Evolutionary conservation across 169 alveolate species (phyloP), one percentile per base, ranked within the genome.

Genomic region (Plasmodium gaboni): DNA sequence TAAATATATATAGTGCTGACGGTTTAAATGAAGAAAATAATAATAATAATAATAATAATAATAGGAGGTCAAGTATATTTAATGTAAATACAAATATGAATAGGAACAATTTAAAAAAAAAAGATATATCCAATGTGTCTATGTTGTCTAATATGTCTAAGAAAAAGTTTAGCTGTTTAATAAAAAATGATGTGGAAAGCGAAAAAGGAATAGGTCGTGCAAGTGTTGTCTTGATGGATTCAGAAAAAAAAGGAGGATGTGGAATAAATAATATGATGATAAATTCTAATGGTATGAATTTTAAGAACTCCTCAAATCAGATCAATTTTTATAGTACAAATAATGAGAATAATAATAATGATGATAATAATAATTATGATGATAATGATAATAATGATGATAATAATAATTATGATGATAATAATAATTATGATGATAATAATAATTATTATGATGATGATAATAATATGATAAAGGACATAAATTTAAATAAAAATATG

Each of bases 21-120:
- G 12, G 59, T 32, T 50, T 61, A 15, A 80, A 83, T 69, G 90
- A 80, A 48, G 85, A 80, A 28, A n/a, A n/a, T n/a, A n/a, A 19
- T 19, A 19, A 19, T 19, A 19, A 19, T 19, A 32, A 32, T 32
- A 32, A 32, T 32, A 32, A 32, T 32, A 32, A 32, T 4, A 32
- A 32, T 32, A 32, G 42, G 42, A 32, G 42, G 7, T 32, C 42
- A 32, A 32, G 42, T 32, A 32, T 32, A 32, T 32, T 32, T 32
- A 32, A 32, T 32, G 42, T 32, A 32, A 32, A 32, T 6, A 2
- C 42, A 32, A 32, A 2, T 32, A 32, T 32, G 5, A 32, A 32
- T 32, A 32, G 42, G 42, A 32, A 32, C 42, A 32, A 32, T 32
- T 32, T 32, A 32, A 32, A 32, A 32, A 32, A 32, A 4, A 32